Evolutionary conservation across 805 yeast species (phyloP), one percentile per base, ranked within the genome.

Genomic region (Wickerhamiella allomyrinae): DNA sequence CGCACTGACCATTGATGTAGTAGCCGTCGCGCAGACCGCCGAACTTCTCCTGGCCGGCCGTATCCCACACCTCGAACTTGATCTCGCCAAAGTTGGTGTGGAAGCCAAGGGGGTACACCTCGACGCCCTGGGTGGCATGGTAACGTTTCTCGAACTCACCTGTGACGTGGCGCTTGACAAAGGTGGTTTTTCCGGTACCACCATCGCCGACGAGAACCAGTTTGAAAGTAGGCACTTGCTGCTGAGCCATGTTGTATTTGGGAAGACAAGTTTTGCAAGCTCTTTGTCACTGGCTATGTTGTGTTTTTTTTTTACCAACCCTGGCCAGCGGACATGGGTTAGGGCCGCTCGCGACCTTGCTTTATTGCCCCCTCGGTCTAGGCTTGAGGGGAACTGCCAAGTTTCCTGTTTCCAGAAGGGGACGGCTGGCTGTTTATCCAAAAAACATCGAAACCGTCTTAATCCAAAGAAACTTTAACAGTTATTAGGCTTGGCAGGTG

Each of bases 111-210:
- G 98, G 98, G 67, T 91, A 96, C 53, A 91, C 99, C 69, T 91
- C 99, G 52, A 91, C 99, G 75, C 98, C 98, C 62, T 89, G 82
- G 46, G 98, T 91, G 62, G 98, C 99, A 67, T 82, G 85, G 74
- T 91, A 91, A 70, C 87, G 87, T 74, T 91, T 91, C 71, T 91
- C 98, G 65, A 91, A 91, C 68, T 91, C 99, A 72, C 98, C 69
- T 52, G 98, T 89, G 69, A 87, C 78, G 70, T 91, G 99, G 76
- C 99, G 87, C 76, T 93, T 91, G 67, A 91, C 99, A 59, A 91
- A 91, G 46, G 99, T 91, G 74, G 99, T 91, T 79, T 91, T 91
- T 73, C 99, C 99, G 68, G 98, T 91, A 78, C 99, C 99, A 76
- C 99, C 99, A 65, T 91, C 99, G 66, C 99, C 99, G 70, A 91